A percentile compares a stretch with the other conserved stretches of the same genome.
phyloP scores from a whole-genome alignment of 148 eudicot species.

The Talinum fruticosum region DNA sequence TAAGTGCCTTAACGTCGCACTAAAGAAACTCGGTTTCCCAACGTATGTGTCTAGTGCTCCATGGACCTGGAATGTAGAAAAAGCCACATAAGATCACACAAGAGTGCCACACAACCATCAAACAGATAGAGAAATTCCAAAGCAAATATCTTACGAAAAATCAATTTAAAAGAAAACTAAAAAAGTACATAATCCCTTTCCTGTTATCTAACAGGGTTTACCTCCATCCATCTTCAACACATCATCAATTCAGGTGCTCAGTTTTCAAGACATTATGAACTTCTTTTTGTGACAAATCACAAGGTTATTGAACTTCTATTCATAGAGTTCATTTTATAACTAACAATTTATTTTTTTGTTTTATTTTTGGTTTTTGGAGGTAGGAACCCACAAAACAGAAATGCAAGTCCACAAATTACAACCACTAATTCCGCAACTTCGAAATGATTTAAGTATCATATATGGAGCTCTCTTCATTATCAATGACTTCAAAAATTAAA shows the following conservation, averaged over 20 bases:
- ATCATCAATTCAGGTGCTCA: background rate
- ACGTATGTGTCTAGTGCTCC: constrained; percentile 80
- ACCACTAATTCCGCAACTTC: too few species aligned
- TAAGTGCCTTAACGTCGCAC: constrained; percentile 61
- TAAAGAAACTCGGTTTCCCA: constrained; percentile 58
- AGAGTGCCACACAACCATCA: background rate
- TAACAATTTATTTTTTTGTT: background rate
- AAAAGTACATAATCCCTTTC: background rate
- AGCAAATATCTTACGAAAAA: background rate
- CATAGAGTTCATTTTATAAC: background rate
- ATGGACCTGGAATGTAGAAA: constrained; percentile 42
- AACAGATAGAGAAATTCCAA: constrained; percentile 4
- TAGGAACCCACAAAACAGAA: background rate
- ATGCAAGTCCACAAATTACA: too few species aligned
- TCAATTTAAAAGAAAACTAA: background rate
- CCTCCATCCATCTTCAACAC: background rate
- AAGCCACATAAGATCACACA: background rate
- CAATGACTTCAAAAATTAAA: too few species aligned
- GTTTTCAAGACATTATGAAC: background rate
- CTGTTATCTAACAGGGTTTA: background rate
- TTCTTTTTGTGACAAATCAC: background rate
- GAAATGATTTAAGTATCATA: too few species aligned
- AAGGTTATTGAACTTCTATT: background rate
- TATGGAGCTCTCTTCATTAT: too few species aligned
- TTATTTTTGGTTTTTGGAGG: background rate